These are phyloP conservation scores for Phytophthora cryptogea DNA, from an alignment of 352 stramenopile genomes.

Conservation along the genomic window DNA sequence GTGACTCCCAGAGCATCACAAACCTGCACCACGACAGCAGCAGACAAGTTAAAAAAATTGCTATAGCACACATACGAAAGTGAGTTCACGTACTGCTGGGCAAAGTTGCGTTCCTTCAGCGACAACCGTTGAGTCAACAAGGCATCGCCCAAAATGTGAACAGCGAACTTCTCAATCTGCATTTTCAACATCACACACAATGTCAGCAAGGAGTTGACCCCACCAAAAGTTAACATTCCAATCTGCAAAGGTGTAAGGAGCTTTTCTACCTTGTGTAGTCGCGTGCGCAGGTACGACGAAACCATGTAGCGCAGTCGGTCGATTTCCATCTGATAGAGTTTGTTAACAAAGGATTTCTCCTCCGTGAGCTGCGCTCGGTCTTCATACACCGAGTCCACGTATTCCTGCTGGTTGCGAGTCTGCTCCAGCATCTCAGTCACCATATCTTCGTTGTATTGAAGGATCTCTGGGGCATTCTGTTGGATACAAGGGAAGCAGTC, in stretches of 20 bases:
- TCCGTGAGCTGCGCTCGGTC: constrained; percentile 67
- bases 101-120: constrained; percentile 73
- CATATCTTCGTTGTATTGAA: constrained; percentile 80
- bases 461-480: constrained; percentile 80
- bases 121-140: constrained; percentile 62
- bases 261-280: constrained; percentile 63
- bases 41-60: background rate
- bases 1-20: constrained; percentile 66
- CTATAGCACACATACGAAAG: background rate
- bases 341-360: constrained; percentile 82
- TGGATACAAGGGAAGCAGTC: background rate
- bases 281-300: constrained; percentile 78
- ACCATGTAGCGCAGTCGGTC: constrained; percentile 86
- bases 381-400: constrained; percentile 80
- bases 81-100: constrained; percentile 58
- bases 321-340: constrained; percentile 91
- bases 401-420: constrained; percentile 87
- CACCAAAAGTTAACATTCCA: background rate
- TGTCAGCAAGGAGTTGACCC: background rate
- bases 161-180: constrained; percentile 80
- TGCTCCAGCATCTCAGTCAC: constrained; percentile 85
- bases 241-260: background rate
- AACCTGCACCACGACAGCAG: constrained; percentile 35
- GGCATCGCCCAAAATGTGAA: constrained; percentile 58
- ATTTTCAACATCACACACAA: constrained; percentile 42